These are phyloP conservation scores for Salix caprea DNA, from an alignment of 345 rosid genomes.

Conservation along the genomic window DNA sequence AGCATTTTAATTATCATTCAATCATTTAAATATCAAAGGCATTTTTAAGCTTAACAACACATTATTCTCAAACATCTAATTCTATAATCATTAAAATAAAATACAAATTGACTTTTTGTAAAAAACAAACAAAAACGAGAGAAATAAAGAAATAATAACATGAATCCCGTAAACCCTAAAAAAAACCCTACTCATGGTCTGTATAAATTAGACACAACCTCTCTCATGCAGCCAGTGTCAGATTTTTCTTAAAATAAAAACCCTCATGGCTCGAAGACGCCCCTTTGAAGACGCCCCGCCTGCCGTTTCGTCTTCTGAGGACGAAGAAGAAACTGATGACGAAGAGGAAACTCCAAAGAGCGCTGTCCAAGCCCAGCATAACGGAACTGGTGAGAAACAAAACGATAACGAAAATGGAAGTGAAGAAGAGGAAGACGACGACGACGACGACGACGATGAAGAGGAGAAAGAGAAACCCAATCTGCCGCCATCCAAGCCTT, in stretches of 20 bases:
- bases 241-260: neutral
- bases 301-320: slow-evolving; percentile 27
- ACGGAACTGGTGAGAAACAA: neutral
- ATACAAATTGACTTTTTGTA: neutral
- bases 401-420: slow-evolving; percentile 18
- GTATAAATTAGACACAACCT: neutral
- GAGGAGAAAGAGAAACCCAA: neutral
- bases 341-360: neutral
- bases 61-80: neutral
- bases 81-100: neutral
- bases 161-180: no score
- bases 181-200: no score
- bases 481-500: neutral
- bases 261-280: slow-evolving; percentile 25
- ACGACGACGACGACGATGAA: neutral
- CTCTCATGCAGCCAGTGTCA: neutral
- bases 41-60: neutral
- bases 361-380: neutral
- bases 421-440: neutral
- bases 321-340: slow-evolving; percentile 6
- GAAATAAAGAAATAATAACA: neutral
- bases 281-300: slow-evolving; percentile 31
- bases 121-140: no score
- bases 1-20: neutral
- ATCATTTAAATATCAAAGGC: no score